Evolutionary conservation across 257 asterid species (phyloP), one percentile per base, ranked within the genome.

Genomic region (Ilex aquifolium): DNA sequence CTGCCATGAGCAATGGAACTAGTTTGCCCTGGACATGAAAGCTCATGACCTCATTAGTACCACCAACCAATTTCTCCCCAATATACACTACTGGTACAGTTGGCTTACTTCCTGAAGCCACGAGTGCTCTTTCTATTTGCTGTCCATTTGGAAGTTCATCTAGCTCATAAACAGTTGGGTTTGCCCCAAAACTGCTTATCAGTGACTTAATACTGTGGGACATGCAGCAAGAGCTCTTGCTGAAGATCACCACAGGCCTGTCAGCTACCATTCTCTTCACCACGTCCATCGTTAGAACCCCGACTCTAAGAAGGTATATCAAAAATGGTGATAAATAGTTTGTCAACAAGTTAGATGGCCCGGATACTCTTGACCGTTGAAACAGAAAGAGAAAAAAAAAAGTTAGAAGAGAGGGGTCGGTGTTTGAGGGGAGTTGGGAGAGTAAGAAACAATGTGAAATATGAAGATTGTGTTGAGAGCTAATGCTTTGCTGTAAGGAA

Each of bases 1-100:
- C 97, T 65, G 87, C 78, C 82, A 67, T 87, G 75, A 90, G 97
- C 71, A 81, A 63, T 21, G 85, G 86, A 44, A 79, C 76, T 3
- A 90, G 83, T 62, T 76, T 61, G 29, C 97, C 95, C 64, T 79
- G 77, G 46, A 90, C 74, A 69, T 90, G 88, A 27, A 90, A 89
- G 65, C 89, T 81, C 91, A 90, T 83, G 27, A 85, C 79, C 71
- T 90, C 97, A 65, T 80, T 67, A 6, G 95, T 73, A 2, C 95
- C 94, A 0, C 97, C 97, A 6, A 83, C 76, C 13, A 83, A 55
- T 52, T 83, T 80, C 56, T 85, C 77, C 65, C 79, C 86, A 12
- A 90, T 84, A 73, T 79, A 90, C 60, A 90, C 95, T 0, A 78
- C 80, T 11, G 97, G 97, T 16, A 85, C 69, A 65, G 71, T 74